phyloP scores from a whole-genome alignment of 116 monocot species.

The Papilionanthe hybrid region DNA sequence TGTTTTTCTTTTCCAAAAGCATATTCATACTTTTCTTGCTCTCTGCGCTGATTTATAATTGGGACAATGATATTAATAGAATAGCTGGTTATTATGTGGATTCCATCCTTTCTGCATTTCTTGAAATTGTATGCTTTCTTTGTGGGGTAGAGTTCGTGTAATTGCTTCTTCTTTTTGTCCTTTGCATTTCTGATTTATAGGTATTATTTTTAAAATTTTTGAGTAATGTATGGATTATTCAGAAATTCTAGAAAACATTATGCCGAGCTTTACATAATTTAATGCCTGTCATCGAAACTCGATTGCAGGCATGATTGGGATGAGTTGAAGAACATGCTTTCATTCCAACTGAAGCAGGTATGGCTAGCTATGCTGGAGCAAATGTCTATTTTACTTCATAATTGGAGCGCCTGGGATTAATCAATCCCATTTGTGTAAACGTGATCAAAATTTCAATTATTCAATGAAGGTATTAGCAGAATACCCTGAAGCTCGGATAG shows the following conservation, averaged over 20 bases:
- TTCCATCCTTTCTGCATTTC: background rate
- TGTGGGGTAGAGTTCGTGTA: background rate
- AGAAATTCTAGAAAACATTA: background rate
- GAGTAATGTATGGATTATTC: background rate
- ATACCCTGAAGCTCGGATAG: constrained; percentile 58
- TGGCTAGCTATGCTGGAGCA: constrained; percentile 37
- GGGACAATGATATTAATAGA: background rate
- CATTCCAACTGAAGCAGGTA: constrained; percentile 85
- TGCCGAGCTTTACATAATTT: background rate
- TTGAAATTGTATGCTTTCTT: background rate
- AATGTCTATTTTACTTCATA: background rate
- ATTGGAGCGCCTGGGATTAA: background rate
- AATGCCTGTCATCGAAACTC: constrained; percentile 8
- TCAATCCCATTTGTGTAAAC: background rate
- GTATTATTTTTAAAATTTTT: background rate
- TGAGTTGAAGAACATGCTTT: constrained; percentile 66
- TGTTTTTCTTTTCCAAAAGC: background rate
- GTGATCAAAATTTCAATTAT: constrained; percentile 16
- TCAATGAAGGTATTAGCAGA: constrained; percentile 64
- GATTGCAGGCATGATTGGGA: constrained; percentile 83
- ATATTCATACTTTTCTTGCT: background rate
- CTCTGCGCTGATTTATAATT: background rate
- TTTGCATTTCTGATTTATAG: background rate
- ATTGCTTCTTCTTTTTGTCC: background rate
- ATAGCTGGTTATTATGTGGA: background rate